phyloP scores from a whole-genome alignment of 2,329 filamentous ascomycete species.

The Mycocentrospora acerina region DNA sequence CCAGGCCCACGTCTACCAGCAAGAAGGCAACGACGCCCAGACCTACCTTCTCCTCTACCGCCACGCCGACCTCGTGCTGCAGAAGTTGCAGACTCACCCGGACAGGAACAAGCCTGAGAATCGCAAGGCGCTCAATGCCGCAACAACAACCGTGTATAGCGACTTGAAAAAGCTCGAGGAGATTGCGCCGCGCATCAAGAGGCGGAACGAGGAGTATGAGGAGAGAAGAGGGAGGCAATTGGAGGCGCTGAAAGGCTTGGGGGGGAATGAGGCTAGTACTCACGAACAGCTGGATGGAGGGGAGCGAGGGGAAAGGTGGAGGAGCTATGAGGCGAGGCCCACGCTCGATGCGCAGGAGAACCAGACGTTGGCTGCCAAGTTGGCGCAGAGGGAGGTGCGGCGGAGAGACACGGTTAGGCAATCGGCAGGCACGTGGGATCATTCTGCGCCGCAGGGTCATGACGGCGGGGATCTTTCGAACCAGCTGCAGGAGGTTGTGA shows the following conservation, averaged over 20 bases:
- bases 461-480: constrained; percentile 53
- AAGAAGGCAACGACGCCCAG: constrained; percentile 82
- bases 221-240: constrained; percentile 27
- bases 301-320: constrained; percentile 26
- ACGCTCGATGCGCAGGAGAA: constrained; percentile 37
- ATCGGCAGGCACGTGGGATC: constrained; percentile 38
- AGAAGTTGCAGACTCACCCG: constrained; percentile 74
- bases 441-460: constrained; percentile 24
- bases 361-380: constrained; percentile 32
- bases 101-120: constrained; percentile 67
- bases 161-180: constrained; percentile 73
- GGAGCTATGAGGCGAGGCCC: constrained; percentile 17
- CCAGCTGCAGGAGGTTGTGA: constrained; percentile 55
- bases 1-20: constrained; percentile 80
- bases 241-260: constrained; percentile 27
- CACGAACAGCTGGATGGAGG: constrained; percentile 28
- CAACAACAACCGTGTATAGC: constrained; percentile 62
- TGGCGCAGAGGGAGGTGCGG: constrained; percentile 47
- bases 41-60: constrained; percentile 91
- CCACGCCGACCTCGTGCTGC: constrained; percentile 80
- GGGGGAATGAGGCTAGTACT: constrained; percentile 18
- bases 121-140: constrained; percentile 54
- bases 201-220: constrained; percentile 59
- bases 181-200: constrained; percentile 76
- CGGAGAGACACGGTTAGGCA: constrained; percentile 58